A percentile compares a stretch with the other conserved stretches of the same genome.
phyloP scores from a whole-genome alignment of 805 yeast genomes.

The Lipomyces japonicus region DNA sequence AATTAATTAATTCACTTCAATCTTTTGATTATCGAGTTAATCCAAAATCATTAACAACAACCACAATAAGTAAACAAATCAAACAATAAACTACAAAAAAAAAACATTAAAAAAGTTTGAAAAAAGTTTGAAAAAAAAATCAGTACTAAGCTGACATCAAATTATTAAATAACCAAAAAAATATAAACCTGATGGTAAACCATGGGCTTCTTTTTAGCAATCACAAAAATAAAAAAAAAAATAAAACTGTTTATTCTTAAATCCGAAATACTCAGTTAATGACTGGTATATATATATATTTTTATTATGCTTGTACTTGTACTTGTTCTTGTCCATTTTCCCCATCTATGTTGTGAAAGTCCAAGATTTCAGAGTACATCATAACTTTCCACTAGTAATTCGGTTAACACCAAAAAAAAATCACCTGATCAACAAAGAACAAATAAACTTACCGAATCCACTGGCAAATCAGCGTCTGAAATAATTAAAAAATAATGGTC shows the following conservation, averaged over 20 bases:
- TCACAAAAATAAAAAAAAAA: neutral
- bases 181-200: neutral
- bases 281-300: neutral
- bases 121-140: neutral
- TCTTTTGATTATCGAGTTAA: too few relatives aligned
- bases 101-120: neutral
- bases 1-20: too few relatives aligned
- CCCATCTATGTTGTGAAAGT: constrained; percentile 81
- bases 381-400: constrained; percentile 74
- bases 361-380: constrained; percentile 97
- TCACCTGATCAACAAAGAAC: neutral
- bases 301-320: neutral
- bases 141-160: neutral
- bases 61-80: neutral
- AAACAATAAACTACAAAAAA: neutral
- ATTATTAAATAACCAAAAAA: neutral
- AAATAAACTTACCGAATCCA: constrained; percentile 56
- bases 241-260: neutral
- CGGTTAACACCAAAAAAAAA: neutral
- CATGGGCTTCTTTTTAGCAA: neutral
- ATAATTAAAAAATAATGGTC: neutral
- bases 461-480: constrained; percentile 82
- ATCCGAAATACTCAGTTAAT: neutral
- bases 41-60: neutral
- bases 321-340: neutral